Percentiles rank a stretch among this genome's conserved stretches.
phyloP scores from a whole-genome alignment of 371 early-diverging fungal genomes.

The Batkoa obscura region DNA sequence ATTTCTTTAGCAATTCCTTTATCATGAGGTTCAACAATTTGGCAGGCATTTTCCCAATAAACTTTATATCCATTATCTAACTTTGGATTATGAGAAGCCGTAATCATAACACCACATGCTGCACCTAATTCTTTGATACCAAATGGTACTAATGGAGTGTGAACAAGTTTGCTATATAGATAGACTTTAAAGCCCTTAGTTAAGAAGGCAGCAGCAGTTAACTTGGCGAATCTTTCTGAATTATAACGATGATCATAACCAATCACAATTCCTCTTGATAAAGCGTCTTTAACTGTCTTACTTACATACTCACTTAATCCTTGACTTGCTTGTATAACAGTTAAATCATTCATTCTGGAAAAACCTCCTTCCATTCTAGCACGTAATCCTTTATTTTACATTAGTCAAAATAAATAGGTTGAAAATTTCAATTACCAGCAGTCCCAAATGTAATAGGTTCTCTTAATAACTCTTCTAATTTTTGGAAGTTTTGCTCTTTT shows the following conservation, averaged over 20 bases:
- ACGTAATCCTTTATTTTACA: conserved; percentile 39
- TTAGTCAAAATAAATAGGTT: neutral
- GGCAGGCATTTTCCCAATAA: conserved; percentile 81
- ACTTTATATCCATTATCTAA: conserved; percentile 98
- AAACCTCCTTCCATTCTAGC: conserved; percentile 94
- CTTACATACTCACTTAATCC: conserved; percentile 38
- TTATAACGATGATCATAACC: conserved; percentile 90
- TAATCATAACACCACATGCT: conserved; percentile 90
- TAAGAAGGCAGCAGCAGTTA: conserved; percentile 74
- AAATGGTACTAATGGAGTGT: conserved; percentile 85
- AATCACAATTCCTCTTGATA: conserved; percentile 63
- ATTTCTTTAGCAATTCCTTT: conserved; percentile 60
- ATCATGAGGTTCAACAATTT: conserved; percentile 85
- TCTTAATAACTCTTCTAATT: conserved; percentile 43
- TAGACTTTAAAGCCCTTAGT: conserved; percentile 65
- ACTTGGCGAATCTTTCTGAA: conserved; percentile 59
- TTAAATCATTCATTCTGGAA: conserved; percentile 82
- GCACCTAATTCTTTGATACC: conserved; percentile 54
- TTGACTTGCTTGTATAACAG: conserved; percentile 79
- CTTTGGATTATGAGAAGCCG: conserved; percentile 96
- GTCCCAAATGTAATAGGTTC: conserved; percentile 76
- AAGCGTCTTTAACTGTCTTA: conserved; percentile 26
- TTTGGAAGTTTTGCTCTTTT: conserved; percentile 24
- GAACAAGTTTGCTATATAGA: conserved; percentile 50
- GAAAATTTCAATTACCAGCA: conserved; percentile 29